A percentile compares a stretch with the other conserved stretches of the same genome.
phyloP scores from a whole-genome alignment of 108 stramenopile genomes.

The Schizochytrium sp. region DNA sequence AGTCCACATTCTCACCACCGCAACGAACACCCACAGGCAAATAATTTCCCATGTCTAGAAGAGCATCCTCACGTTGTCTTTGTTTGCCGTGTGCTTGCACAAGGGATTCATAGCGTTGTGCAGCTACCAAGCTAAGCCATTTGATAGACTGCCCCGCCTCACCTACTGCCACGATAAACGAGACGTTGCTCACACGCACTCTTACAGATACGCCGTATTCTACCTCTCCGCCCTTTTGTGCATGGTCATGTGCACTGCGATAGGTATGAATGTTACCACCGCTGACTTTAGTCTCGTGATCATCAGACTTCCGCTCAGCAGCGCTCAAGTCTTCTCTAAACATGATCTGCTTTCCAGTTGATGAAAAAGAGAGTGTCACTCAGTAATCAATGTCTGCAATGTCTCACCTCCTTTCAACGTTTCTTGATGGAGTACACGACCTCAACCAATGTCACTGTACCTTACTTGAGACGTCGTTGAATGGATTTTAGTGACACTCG shows the following conservation, averaged over 20 bases:
- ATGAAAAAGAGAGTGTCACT: too few species aligned
- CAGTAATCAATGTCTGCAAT: too few species aligned
- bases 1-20: not conserved
- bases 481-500: too few species aligned
- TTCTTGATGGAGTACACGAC: too few species aligned
- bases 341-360: too few species aligned
- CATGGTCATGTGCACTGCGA: not conserved
- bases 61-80: conserved; percentile 24
- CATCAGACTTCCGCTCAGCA: too few species aligned
- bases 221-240: not conserved
- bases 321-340: too few species aligned
- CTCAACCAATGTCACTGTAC: too few species aligned
- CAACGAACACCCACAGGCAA: conserved; percentile 6
- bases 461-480: too few species aligned
- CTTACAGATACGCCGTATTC: not conserved
- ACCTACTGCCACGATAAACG: not conserved
- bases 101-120: conserved; percentile 26
- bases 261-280: too few species aligned
- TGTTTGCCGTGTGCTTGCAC: not conserved
- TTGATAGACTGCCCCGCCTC: not conserved
- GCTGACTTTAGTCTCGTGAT: too few species aligned
- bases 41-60: conserved; percentile 13
- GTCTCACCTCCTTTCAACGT: too few species aligned
- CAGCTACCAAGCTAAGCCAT: conserved; percentile 37
- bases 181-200: not conserved